Percentiles rank a stretch among this genome's conserved stretches.
Conservation (phyloP, 2,329 filamentous ascomycete species). For the Hypoxylon sp. region DNA sequence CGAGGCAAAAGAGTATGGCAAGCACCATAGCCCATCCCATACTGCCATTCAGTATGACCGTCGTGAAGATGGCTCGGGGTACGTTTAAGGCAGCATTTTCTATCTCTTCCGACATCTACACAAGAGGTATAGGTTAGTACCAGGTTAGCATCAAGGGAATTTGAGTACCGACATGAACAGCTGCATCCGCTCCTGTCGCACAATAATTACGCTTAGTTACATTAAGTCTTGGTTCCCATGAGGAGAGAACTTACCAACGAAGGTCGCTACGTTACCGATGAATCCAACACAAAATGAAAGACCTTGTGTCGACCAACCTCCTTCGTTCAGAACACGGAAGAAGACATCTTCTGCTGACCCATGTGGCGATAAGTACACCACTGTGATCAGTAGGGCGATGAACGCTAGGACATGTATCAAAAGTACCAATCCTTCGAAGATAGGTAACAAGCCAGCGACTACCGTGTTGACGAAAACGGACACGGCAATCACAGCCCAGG, state of each 20-base stretch:
- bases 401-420: constrained; percentile 34
- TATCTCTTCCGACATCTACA: constrained; percentile 35
- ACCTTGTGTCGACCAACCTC: constrained; percentile 31
- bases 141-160: background rate
- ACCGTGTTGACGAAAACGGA: constrained; percentile 31
- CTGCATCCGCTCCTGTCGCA: constrained; percentile 32
- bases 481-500: constrained; percentile 30
- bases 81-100: constrained; percentile 30
- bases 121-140: background rate
- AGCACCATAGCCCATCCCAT: constrained; percentile 31
- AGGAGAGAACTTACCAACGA: constrained; percentile 29
- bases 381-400: constrained; percentile 28
- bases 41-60: constrained; percentile 29
- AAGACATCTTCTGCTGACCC: constrained; percentile 21
- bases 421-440: constrained; percentile 31
- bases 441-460: constrained; percentile 21
- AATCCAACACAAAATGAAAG: constrained; percentile 35
- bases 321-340: constrained; percentile 25
- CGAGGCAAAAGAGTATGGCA: constrained; percentile 31
- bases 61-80: constrained; percentile 31
- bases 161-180: constrained; percentile 31
- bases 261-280: constrained; percentile 29
- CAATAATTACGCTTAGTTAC: constrained; percentile 14
- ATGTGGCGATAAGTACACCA: constrained; percentile 32
- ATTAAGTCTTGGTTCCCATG: background rate